Base-by-base conservation (phyloP, 139 green algal species). In the Chlamydomonas sp. region DNA sequence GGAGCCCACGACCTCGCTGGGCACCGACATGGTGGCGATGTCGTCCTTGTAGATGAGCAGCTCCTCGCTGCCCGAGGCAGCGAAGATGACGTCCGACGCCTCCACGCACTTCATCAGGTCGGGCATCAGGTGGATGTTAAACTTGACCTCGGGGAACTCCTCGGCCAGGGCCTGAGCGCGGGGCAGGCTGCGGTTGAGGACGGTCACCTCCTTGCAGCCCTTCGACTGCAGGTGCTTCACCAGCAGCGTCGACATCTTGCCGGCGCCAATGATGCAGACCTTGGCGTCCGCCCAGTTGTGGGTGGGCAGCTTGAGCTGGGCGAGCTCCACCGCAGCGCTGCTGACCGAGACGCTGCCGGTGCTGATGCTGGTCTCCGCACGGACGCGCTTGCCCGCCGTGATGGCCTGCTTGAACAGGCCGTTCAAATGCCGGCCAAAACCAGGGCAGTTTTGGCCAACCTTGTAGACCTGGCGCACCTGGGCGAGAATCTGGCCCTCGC, bases 371-470 rank as follows among this genome's bases (percentile, higher is more conserved):
- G 98, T 99, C 93, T 99, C 98, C 18, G 93, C 90, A 68, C 98
- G 96, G 72, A 99, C 98, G 20, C 97, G 94, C 95, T 99, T 99
- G 87, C 98, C 98, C 0, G 96, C 96, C 15, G 96, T 98, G 84
- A 99, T 98, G 63, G 98, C 98, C 95, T 99, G 96, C 96, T 99
- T 99, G 96, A 99, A 99, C 15, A 99, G 94, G 49, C 97, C 98
- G 85, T 98, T 99, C 61, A 99, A 93, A 90, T 99, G 97, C 57
- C 98, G 95, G 0, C 98, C 98, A 90, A 99, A 99, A 75, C 97
- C 98, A 7, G 91, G 86, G 57, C 88, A 91, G 83, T 95, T 95
- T 93, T 99, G 96, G 8, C 97, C 98, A 4, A 99, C 97, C 91
- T 98, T 97, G 93, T 98, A 97, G 59, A 99, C 97, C 89, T 98